phyloP scores from a whole-genome alignment of 441 rosid genomes.

The Lepidium campestre region DNA sequence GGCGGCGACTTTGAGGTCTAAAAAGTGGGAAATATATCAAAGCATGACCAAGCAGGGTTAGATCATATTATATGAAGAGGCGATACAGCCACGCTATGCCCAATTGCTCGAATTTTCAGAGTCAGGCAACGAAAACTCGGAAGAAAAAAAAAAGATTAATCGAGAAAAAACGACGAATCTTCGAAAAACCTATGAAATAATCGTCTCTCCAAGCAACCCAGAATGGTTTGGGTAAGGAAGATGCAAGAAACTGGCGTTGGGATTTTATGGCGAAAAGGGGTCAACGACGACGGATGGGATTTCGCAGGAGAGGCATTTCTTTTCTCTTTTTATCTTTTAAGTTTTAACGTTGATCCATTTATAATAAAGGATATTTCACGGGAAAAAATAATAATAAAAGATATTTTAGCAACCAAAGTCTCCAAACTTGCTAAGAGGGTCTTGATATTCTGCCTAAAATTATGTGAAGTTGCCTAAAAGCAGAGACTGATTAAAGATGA shows the following conservation, averaged over 20 bases:
- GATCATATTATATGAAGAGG: not conserved
- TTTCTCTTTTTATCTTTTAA: not conserved
- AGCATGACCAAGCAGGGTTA: not conserved
- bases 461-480: not conserved
- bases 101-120: not conserved
- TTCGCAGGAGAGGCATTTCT: not conserved
- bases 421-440: not conserved
- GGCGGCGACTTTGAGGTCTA: constrained; percentile 6
- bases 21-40: constrained; percentile 9
- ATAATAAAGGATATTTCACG: too few relatives aligned
- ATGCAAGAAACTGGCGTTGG: not conserved
- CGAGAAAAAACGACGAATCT: not conserved
- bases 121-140: not conserved
- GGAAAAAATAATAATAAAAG: too few relatives aligned
- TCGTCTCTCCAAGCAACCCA: not conserved
- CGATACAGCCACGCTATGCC: not conserved
- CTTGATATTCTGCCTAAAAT: not conserved
- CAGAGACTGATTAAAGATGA: not conserved
- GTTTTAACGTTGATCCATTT: not conserved
- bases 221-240: not conserved
- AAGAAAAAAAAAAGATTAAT: not conserved
- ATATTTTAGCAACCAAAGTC: constrained; percentile 5
- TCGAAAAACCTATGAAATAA: not conserved
- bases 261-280: constrained; percentile 4
- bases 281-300: constrained; percentile 16